These are phyloP conservation scores for Trypanosoma cruzi DNA, from an alignment of 208 protist species.

Conservation along the genomic window DNA sequence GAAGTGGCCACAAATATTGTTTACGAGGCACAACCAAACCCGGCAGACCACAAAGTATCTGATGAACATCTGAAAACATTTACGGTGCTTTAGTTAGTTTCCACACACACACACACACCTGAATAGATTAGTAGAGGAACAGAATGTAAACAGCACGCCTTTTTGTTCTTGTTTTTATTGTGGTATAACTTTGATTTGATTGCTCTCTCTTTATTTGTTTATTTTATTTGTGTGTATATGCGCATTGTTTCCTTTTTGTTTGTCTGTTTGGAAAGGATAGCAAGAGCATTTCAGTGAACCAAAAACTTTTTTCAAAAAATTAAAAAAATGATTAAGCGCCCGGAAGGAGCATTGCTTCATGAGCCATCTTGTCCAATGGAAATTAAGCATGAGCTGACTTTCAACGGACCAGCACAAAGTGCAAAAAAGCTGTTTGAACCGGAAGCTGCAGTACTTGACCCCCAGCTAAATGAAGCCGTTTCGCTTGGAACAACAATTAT, in stretches of 20 bases:
- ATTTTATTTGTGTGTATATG: background rate
- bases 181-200: background rate
- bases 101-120: background rate
- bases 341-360: constrained; percentile 62
- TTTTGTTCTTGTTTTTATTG: background rate
- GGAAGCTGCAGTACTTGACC: constrained; percentile 79
- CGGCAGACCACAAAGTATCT: constrained; percentile 71
- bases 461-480: constrained; percentile 83
- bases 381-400: constrained; percentile 38
- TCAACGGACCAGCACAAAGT: constrained; percentile 70
- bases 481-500: constrained; percentile 98
- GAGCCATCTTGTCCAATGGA: constrained; percentile 79
- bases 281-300: constrained; percentile 22
- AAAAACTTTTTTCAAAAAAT: too few relatives aligned
- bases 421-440: constrained; percentile 67
- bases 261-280: background rate
- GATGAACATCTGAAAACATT: constrained; percentile 47
- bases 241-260: constrained; percentile 6
- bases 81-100: constrained; percentile 26
- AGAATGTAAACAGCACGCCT: background rate
- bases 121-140: background rate
- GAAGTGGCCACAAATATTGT: constrained; percentile 85
- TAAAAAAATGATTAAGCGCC: constrained; percentile 76
- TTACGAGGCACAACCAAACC: constrained; percentile 81
- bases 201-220: constrained; percentile 5